These are phyloP conservation scores for Tilletia setariae DNA, from an alignment of 1,284 basidiomycete species.

Conservation along the genomic window DNA sequence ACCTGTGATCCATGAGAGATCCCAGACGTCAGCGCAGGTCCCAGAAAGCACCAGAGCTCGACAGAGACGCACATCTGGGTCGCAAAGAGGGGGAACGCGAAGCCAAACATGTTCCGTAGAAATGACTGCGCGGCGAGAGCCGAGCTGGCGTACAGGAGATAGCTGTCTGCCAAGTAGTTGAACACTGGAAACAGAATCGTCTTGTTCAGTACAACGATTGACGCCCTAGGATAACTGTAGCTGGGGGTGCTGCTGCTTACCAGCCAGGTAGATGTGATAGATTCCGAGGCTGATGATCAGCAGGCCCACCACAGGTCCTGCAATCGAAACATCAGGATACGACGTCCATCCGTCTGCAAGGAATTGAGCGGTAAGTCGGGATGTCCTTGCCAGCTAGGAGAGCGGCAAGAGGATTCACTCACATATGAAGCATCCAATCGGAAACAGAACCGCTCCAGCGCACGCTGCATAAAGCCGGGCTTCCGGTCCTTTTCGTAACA, in stretches of 20 bases:
- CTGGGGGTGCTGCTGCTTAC: no score
- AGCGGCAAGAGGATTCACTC: slow-evolving; percentile 20
- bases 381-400: no score
- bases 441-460: slow-evolving; percentile 33
- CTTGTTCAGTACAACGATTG: no score
- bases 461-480: slow-evolving; percentile 55
- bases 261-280: slow-evolving; percentile 14
- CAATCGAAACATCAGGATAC: not conserved
- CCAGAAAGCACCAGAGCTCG: not conserved
- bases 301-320: slow-evolving; percentile 29
- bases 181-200: slow-evolving; percentile 19
- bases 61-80: slow-evolving; percentile 6
- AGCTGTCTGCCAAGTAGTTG: slow-evolving; percentile 35
- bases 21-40: slow-evolving; percentile 53
- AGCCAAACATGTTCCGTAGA: slow-evolving; percentile 33
- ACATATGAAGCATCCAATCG: slow-evolving; percentile 42
- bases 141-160: slow-evolving; percentile 50
- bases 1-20: slow-evolving; percentile 28
- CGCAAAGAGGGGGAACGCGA: slow-evolving; percentile 33
- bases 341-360: slow-evolving; percentile 10
- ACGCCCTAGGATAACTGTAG: no score
- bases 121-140: slow-evolving; percentile 43
- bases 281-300: slow-evolving; percentile 29
- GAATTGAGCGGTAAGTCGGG: not conserved
- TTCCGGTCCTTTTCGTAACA: slow-evolving; percentile 53